phyloP scores from a whole-genome alignment of 169 alveolate species.

The Cryptosporidium xiaoi region DNA sequence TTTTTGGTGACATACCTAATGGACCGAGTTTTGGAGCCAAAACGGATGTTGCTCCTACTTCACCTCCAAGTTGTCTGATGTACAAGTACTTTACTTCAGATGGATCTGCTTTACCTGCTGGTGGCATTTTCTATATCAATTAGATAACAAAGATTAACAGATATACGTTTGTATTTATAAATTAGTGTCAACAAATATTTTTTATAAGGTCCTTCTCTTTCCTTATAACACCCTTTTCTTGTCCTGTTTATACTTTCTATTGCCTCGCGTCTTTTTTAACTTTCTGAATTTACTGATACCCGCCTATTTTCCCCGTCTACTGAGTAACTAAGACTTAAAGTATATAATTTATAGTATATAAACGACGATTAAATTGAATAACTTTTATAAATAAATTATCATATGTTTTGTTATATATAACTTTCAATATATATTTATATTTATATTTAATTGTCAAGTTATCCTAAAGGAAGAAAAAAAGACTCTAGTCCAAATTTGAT shows the following conservation, averaged over 20 bases:
- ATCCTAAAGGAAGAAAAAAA: too few species aligned
- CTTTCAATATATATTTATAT: too few species aligned
- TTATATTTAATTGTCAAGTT: too few species aligned
- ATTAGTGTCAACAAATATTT: background rate
- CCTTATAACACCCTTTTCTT: background rate
- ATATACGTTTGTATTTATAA: background rate
- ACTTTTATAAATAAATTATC: too few species aligned
- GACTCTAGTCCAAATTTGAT: background rate
- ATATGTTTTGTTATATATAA: too few species aligned
- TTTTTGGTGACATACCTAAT: conserved; percentile 95
- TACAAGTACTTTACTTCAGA: conserved; percentile 82
- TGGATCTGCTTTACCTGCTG: conserved; percentile 77
- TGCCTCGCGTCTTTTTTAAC: conserved; percentile 63
- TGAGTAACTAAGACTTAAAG: background rate
- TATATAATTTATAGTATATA: too few species aligned
- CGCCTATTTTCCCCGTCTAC: conserved; percentile 70
- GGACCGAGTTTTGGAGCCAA: conserved; percentile 99
- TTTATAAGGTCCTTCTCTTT: background rate
- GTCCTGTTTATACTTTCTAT: too few species aligned
- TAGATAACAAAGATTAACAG: background rate
- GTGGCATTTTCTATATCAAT: conserved; percentile 65
- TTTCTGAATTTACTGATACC: background rate
- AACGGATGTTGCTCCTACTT: conserved; percentile 96
- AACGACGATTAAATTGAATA: too few species aligned
- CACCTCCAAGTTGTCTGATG: conserved; percentile 97